Conservation (phyloP, 495 filamentous ascomycete species). For the Hyaloscypha hepaticicola region DNA sequence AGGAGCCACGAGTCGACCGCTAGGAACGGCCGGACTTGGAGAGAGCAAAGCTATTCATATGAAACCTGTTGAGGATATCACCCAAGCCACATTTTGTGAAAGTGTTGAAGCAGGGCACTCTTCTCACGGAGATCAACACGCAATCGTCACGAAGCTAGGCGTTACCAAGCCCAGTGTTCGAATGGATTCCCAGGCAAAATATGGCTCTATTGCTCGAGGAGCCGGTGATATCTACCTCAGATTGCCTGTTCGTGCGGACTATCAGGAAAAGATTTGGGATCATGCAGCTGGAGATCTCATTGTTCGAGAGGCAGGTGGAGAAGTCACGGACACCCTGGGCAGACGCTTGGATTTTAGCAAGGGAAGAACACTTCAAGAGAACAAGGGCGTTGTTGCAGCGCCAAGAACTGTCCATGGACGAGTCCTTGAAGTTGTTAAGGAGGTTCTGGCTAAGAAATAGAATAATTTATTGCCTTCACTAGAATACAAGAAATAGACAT, state of each 20-base stretch:
- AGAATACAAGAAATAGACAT: background rate
- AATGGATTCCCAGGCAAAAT: constrained; percentile 98
- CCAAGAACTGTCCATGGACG: constrained; percentile 68
- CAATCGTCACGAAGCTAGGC: constrained; percentile 78
- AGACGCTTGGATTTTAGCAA: constrained; percentile 78
- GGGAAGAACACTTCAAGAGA: constrained; percentile 80
- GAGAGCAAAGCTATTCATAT: constrained; percentile 68
- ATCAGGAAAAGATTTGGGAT: constrained; percentile 99
- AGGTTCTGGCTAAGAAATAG: constrained; percentile 56
- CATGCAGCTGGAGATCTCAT: constrained; percentile 96
- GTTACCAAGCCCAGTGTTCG: constrained; percentile 83
- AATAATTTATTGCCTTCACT: constrained; percentile 5
- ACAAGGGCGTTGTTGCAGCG: constrained; percentile 92
- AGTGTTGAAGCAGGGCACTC: constrained; percentile 91
- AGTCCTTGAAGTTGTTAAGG: constrained; percentile 80
- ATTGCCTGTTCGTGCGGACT: constrained; percentile 76
- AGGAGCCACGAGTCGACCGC: constrained; percentile 74
- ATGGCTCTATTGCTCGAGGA: constrained; percentile 91
- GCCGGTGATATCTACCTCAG: constrained; percentile 93
- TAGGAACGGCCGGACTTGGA: constrained; percentile 58
- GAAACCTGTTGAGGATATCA: constrained; percentile 70
- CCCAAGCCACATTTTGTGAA: constrained; percentile 88
- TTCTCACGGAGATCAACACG: constrained; percentile 78
- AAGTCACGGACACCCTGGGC: constrained; percentile 84
- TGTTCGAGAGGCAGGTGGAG: constrained; percentile 88